Evolutionary conservation across 192 early-diverging fungal genomes (phyloP).

Genomic region (Entomortierella chlamydospora): DNA sequence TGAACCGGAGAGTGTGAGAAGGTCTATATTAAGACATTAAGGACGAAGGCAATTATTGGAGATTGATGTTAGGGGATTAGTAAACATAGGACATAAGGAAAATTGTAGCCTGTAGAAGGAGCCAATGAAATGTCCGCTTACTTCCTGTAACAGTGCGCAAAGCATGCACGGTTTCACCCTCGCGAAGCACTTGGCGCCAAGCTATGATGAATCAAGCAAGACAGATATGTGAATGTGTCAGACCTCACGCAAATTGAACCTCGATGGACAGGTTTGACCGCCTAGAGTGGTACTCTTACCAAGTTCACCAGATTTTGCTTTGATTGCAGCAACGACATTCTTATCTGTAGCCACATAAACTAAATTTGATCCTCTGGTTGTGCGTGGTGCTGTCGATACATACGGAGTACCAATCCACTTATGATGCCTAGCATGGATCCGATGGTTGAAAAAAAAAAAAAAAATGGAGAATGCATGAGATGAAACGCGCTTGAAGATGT

Average conservation of each 20-base stretch:
- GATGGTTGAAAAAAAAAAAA: not conserved
- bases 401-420: conserved; percentile 63
- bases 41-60: too few species aligned
- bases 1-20: conserved; percentile 56
- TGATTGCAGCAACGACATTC: conserved; percentile 80
- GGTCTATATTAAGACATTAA: conserved; percentile 17
- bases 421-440: conserved; percentile 58
- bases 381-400: conserved; percentile 31
- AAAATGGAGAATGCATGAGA: not conserved
- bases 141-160: conserved; percentile 62
- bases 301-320: conserved; percentile 73
- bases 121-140: conserved; percentile 59
- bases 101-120: too few species aligned
- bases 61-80: too few species aligned
- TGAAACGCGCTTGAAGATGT: not conserved
- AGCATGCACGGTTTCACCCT: conserved; percentile 65
- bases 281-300: conserved; percentile 61
- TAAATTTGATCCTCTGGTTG: conserved; percentile 54
- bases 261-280: too few species aligned
- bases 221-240: not conserved
- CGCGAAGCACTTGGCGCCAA: conserved; percentile 82
- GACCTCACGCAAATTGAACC: too few species aligned
- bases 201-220: conserved; percentile 31
- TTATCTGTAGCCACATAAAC: conserved; percentile 72
- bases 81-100: too few species aligned